Conservation (phyloP, 2,329 filamentous ascomycete genomes). For the Fusarium falciforme region DNA sequence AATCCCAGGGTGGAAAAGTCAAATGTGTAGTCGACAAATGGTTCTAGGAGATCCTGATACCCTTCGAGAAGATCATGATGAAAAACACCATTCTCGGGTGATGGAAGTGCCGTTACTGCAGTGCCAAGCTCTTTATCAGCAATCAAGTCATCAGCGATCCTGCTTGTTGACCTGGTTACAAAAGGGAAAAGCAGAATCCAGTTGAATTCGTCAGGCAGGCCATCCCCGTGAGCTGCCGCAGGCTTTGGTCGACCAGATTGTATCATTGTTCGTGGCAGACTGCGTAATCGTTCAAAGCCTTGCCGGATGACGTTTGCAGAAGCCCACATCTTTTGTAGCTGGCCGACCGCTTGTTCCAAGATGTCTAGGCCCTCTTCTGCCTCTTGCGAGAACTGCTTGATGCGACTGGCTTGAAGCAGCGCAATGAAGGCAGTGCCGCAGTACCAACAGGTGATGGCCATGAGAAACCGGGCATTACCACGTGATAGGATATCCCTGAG, state of each 20-base stretch:
- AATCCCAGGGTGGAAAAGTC: conserved; percentile 28
- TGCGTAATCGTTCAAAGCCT: conserved; percentile 34
- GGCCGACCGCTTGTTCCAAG: conserved; percentile 28
- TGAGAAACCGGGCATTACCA: conserved; percentile 53
- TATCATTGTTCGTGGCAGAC: conserved; percentile 17
- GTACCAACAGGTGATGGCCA: conserved; percentile 58
- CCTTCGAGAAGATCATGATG: conserved; percentile 30
- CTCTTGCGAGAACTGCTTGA: conserved; percentile 31
- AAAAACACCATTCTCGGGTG: conserved; percentile 30
- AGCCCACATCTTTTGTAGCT: conserved; percentile 40
- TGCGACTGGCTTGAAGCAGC: conserved; percentile 50
- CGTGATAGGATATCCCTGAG: conserved; percentile 53
- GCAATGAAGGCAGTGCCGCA: conserved; percentile 55
- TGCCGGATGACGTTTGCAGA: conserved; percentile 36
- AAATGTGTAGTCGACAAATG: conserved; percentile 35
- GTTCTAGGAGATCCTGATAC: conserved; percentile 37
- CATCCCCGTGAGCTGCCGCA: background rate
- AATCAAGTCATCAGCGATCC: conserved; percentile 30
- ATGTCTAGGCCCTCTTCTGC: conserved; percentile 34
- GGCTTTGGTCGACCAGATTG: conserved; percentile 9
- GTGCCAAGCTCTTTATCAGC: conserved; percentile 32
- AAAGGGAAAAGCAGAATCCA: conserved; percentile 35
- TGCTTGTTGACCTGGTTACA: conserved; percentile 29
- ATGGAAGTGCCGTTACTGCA: conserved; percentile 14
- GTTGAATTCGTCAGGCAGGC: conserved; percentile 12